phyloP scores from a whole-genome alignment of 441 rosid genomes.

The Mallotus repandus region DNA sequence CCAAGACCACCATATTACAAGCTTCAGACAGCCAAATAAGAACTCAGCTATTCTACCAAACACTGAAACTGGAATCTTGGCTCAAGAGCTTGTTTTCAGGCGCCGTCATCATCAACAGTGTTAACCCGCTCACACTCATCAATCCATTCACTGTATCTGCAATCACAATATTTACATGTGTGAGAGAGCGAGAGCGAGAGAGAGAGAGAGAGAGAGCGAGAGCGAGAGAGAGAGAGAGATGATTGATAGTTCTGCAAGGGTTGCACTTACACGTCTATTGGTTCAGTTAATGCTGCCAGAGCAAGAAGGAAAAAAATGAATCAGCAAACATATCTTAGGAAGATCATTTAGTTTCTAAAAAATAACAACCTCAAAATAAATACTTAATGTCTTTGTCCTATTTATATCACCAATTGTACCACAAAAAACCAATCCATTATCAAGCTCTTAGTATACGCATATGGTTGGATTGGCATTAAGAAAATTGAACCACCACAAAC shows the following conservation, averaged over 20 bases:
- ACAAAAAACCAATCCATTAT: background rate
- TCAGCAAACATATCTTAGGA: background rate
- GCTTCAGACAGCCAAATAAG: background rate
- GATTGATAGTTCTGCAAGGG: background rate
- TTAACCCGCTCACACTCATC: slow-evolving; percentile 92
- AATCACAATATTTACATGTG: background rate
- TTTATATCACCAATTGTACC: background rate
- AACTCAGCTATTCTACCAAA: background rate
- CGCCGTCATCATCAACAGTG: slow-evolving; percentile 64
- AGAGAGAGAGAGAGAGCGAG: background rate
- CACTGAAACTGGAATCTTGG: slow-evolving; percentile 1
- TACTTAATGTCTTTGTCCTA: background rate
- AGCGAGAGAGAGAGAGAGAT: background rate
- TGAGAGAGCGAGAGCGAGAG: background rate
- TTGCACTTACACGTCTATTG: slow-evolving; percentile 80
- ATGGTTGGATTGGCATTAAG: background rate
- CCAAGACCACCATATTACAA: background rate
- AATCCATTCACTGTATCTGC: slow-evolving; percentile 71
- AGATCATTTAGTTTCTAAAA: background rate
- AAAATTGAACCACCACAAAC: background rate
- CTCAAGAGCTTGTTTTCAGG: slow-evolving; percentile 32
- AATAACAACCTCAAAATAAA: background rate
- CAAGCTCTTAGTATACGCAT: background rate
- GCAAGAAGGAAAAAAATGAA: slow-evolving; percentile 18
- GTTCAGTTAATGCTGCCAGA: slow-evolving; percentile 75